Conservation (phyloP, 176 grass and related monocot genomes). For the Raddia guianensis region DNA sequence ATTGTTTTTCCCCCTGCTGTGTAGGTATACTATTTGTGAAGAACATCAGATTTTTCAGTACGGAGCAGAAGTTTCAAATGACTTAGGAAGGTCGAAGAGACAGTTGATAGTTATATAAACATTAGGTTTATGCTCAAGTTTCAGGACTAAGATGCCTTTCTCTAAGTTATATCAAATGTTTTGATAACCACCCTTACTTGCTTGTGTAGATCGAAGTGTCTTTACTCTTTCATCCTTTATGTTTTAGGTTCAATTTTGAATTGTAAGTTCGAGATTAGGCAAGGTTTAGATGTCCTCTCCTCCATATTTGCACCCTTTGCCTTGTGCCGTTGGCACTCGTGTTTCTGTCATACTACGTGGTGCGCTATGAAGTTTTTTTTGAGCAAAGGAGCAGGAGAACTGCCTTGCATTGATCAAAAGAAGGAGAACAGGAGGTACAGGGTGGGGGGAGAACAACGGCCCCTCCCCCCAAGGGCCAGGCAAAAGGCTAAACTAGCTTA, state of each 20-base stretch:
- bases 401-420: too few species aligned
- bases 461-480: too few species aligned
- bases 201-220: not conserved
- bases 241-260: not conserved
- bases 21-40: not conserved
- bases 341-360: too few species aligned
- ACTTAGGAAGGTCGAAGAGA: not conserved
- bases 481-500: too few species aligned
- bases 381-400: too few species aligned
- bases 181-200: not conserved
- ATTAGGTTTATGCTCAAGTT: not conserved
- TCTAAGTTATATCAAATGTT: not conserved
- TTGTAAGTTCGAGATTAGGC: not conserved
- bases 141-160: not conserved
- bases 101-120: not conserved
- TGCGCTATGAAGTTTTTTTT: too few species aligned
- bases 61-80: not conserved
- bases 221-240: not conserved
- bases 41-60: not conserved
- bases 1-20: not conserved
- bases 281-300: not conserved
- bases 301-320: not conserved
- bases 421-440: too few species aligned
- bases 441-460: too few species aligned
- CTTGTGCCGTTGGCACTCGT: not conserved